Evolutionary conservation across 176 grass and related monocot species (phyloP).

Genomic region (Musa acuminata): DNA sequence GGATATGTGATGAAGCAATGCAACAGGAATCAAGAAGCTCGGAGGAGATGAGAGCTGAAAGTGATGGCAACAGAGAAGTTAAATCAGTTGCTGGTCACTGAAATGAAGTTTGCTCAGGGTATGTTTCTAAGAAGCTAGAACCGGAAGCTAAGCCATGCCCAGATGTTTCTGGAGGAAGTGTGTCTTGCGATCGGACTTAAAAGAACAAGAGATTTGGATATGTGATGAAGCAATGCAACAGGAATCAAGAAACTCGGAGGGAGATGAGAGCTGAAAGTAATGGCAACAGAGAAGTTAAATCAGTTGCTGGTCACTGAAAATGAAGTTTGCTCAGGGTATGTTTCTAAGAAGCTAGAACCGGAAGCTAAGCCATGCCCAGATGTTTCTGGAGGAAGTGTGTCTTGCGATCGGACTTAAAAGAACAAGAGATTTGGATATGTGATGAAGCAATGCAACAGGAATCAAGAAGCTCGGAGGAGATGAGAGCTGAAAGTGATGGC

Average conservation of each 20-base stretch:
- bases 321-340: constrained; percentile 17
- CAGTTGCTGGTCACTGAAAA: constrained; percentile 35
- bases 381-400: constrained; percentile 38
- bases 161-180: constrained; percentile 33
- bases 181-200: constrained; percentile 42
- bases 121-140: constrained; percentile 37
- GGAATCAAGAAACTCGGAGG: constrained; percentile 31
- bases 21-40: constrained; percentile 29
- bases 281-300: constrained; percentile 29
- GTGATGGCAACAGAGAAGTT: constrained; percentile 30
- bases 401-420: too few species aligned
- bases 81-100: constrained; percentile 34
- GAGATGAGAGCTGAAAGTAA: constrained; percentile 41
- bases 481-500: too few species aligned
- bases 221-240: constrained; percentile 38
- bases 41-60: constrained; percentile 46
- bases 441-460: too few species aligned
- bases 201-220: constrained; percentile 51
- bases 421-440: too few species aligned
- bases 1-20: constrained; percentile 33
- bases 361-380: constrained; percentile 32
- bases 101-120: constrained; percentile 16
- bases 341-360: constrained; percentile 37
- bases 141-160: constrained; percentile 32
- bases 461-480: too few species aligned